A percentile compares a stretch with the other conserved stretches of the same genome.
Evolutionary conservation across 306 rosid genomes (phyloP).

Genomic region (Pachyrhizus erosus): DNA sequence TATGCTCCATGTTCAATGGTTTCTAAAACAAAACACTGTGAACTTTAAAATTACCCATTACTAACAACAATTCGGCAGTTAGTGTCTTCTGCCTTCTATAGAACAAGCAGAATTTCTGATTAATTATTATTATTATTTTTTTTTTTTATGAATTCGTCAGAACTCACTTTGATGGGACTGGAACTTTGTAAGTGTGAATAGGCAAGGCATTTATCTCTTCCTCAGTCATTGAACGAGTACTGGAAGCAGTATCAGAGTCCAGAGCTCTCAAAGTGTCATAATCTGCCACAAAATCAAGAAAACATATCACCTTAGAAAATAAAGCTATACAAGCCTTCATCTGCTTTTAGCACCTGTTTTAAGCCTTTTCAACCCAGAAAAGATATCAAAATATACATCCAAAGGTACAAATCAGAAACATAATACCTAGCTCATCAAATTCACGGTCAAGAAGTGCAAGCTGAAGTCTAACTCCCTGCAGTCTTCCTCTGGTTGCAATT

Average conservation of each 20-base stretch:
- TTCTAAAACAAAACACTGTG: slow-evolving; percentile 1
- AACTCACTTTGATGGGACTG: slow-evolving; percentile 55
- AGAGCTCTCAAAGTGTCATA: slow-evolving; percentile 50
- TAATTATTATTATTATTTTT: background rate
- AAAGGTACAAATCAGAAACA: slow-evolving; percentile 19
- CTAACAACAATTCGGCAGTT: background rate
- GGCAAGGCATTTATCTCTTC: slow-evolving; percentile 72
- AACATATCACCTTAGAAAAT: background rate
- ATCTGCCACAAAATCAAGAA: slow-evolving; percentile 46
- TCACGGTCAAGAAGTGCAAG: slow-evolving; percentile 96
- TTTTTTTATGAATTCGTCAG: background rate
- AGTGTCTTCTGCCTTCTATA: background rate
- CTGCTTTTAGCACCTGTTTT: background rate
- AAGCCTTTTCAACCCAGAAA: slow-evolving; percentile 13
- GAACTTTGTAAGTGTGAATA: slow-evolving; percentile 58
- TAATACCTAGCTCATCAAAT: slow-evolving; percentile 82
- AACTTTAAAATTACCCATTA: background rate
- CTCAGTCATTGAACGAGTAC: slow-evolving; percentile 58
- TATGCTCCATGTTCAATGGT: background rate
- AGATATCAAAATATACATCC: slow-evolving; percentile 18
- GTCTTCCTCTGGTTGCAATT: slow-evolving; percentile 84
- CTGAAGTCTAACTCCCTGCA: slow-evolving; percentile 96
- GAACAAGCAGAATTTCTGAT: background rate
- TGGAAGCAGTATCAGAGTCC: slow-evolving; percentile 47
- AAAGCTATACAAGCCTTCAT: background rate